Percentiles rank a stretch among this genome's conserved stretches.
Conservation (phyloP, 257 asterid species). For the Mentha longifolia region DNA sequence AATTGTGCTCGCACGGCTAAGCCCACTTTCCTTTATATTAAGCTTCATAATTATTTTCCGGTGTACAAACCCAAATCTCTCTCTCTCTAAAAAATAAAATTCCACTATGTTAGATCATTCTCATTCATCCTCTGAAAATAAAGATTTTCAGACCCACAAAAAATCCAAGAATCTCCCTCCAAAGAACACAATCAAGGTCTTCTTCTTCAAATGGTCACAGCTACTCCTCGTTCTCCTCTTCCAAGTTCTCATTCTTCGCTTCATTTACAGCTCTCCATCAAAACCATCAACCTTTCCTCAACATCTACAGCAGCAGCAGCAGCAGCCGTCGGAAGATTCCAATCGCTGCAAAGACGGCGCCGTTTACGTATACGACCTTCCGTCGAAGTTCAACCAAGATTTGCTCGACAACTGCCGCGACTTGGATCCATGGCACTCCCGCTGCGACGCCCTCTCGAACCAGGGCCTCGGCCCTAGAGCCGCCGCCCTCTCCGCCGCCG, state of each 20-base stretch:
- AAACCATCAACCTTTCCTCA: slow-evolving; percentile 14
- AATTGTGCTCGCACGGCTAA: background rate
- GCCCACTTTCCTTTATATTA: background rate
- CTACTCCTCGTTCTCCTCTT: slow-evolving; percentile 37
- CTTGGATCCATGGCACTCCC: slow-evolving; percentile 69
- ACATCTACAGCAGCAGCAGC: background rate
- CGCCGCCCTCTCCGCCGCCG: slow-evolving; percentile 29
- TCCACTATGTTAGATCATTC: slow-evolving; percentile 35
- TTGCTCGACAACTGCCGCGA: slow-evolving; percentile 50
- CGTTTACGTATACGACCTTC: slow-evolving; percentile 66
- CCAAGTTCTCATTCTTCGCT: slow-evolving; percentile 39
- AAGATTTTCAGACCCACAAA: slow-evolving; percentile 25
- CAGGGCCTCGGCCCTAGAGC: slow-evolving; percentile 61
- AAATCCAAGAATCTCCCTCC: slow-evolving; percentile 30
- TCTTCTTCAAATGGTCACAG: slow-evolving; percentile 32
- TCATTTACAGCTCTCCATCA: slow-evolving; percentile 29
- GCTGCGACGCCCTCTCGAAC: slow-evolving; percentile 57
- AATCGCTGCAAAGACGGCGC: slow-evolving; percentile 36
- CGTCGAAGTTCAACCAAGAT: slow-evolving; percentile 52
- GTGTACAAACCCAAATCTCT: background rate
- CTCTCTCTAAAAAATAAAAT: background rate
- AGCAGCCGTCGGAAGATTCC: background rate
- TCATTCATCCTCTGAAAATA: background rate
- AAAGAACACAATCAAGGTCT: background rate
- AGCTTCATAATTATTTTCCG: slow-evolving; percentile 3